Conservation (phyloP, 306 rosid genomes). For the Quercus rubra region DNA sequence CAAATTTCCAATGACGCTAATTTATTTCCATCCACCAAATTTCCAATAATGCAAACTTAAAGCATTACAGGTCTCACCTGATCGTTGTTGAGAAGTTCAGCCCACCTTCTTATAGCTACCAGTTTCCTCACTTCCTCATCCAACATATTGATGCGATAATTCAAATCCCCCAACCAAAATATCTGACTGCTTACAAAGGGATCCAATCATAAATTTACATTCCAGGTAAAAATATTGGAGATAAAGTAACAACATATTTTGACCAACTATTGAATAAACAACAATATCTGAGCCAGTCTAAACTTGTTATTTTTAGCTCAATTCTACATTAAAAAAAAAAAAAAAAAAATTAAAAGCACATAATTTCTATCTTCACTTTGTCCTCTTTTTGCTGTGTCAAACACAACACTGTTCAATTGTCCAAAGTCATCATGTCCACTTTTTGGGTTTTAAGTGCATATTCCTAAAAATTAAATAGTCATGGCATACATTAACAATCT, state of each 20-base stretch:
- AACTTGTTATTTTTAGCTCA: neutral
- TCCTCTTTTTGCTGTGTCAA: no score
- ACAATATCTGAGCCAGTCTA: neutral
- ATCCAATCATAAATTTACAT: conserved; percentile 21
- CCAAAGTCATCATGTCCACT: neutral
- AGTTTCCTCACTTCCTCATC: conserved; percentile 59
- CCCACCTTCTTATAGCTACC: conserved; percentile 66
- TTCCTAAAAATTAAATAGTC: neutral
- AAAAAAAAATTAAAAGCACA: neutral
- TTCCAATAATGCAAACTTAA: neutral
- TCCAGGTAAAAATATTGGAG: conserved; percentile 2
- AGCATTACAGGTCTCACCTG: conserved; percentile 55
- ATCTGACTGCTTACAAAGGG: conserved; percentile 61
- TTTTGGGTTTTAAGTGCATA: neutral
- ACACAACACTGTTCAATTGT: no score
- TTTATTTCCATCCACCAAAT: neutral
- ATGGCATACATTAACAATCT: no score
- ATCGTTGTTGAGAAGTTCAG: conserved; percentile 67
- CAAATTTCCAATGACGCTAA: neutral
- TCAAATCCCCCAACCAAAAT: conserved; percentile 97
- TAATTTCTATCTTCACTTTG: neutral
- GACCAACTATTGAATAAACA: neutral
- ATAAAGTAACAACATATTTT: neutral
- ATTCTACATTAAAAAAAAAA: neutral
- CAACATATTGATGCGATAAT: conserved; percentile 78